phyloP scores from a whole-genome alignment of 2,329 filamentous ascomycete genomes.

The Paecilomyces dactylethromorphus region DNA sequence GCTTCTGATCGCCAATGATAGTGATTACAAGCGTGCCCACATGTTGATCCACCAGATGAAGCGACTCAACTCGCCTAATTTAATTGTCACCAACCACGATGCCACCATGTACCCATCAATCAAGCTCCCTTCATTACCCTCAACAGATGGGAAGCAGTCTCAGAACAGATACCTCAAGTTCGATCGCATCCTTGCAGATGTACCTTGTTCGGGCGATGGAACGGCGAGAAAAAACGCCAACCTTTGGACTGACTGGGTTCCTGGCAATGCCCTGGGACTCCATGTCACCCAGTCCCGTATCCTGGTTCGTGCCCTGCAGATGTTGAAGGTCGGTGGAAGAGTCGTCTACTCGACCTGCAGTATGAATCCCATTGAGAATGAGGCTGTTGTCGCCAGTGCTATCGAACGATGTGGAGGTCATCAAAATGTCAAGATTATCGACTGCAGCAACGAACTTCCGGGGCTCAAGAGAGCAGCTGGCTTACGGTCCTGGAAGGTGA shows the following conservation, averaged over 20 bases:
- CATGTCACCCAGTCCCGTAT: constrained; percentile 85
- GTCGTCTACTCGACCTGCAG: constrained; percentile 98
- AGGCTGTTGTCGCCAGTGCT: constrained; percentile 80
- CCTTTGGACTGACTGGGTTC: constrained; percentile 93
- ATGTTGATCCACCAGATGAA: constrained; percentile 98
- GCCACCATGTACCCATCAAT: constrained; percentile 93
- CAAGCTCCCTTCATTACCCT: constrained; percentile 60
- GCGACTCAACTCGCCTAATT: constrained; percentile 88
- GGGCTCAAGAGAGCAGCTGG: constrained; percentile 70
- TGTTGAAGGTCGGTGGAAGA: constrained; percentile 89
- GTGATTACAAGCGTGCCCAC: constrained; percentile 93
- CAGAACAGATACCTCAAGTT: constrained; percentile 80
- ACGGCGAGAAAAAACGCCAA: constrained; percentile 88
- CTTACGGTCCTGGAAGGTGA: constrained; percentile 77
- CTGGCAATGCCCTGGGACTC: constrained; percentile 78
- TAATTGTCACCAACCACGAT: constrained; percentile 97
- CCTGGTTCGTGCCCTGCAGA: constrained; percentile 82
- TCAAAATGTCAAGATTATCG: constrained; percentile 73
- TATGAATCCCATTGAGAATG: constrained; percentile 97
- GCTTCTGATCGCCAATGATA: constrained; percentile 88
- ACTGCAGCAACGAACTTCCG: constrained; percentile 72
- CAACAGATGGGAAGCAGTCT: constrained; percentile 46
- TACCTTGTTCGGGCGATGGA: constrained; percentile 93
- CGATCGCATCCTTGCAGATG: constrained; percentile 91
- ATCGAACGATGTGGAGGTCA: constrained; percentile 84